These are phyloP conservation scores for Carnegiea gigantea DNA, from an alignment of 179 eudicot genomes.

Conservation along the genomic window DNA sequence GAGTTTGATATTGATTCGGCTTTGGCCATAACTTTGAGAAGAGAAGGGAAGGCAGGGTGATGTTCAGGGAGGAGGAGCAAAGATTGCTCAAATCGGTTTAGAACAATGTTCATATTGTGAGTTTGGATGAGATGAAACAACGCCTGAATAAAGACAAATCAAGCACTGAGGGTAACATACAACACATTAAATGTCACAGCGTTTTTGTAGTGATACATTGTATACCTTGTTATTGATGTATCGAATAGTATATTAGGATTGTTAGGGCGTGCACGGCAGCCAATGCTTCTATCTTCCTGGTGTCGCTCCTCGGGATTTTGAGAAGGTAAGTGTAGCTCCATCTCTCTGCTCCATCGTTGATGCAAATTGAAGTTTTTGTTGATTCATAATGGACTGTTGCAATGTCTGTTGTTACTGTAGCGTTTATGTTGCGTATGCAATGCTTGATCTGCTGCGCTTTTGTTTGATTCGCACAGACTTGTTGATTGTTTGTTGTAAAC, in stretches of 20 bases:
- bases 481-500: background rate
- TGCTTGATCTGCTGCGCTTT: slow-evolving; percentile 17
- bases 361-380: background rate
- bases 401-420: background rate
- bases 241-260: no score
- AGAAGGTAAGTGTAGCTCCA: slow-evolving; percentile 35
- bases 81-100: slow-evolving; percentile 51
- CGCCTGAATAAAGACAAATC: no score
- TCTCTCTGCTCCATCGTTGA: slow-evolving; percentile 8
- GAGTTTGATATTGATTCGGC: slow-evolving; percentile 45
- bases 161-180: no score
- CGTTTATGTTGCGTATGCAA: background rate
- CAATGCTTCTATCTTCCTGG: slow-evolving; percentile 72
- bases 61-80: slow-evolving; percentile 32
- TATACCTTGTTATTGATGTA: no score
- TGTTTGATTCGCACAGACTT: slow-evolving; percentile 13
- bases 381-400: background rate
- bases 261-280: slow-evolving; percentile 33
- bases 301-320: slow-evolving; percentile 73
- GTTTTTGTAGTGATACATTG: no score
- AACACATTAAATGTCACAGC: no score
- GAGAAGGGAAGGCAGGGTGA: slow-evolving; percentile 29
- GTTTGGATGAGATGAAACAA: slow-evolving; percentile 83
- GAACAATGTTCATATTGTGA: slow-evolving; percentile 54
- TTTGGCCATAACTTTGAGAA: slow-evolving; percentile 53